Conservation (phyloP, 108 stramenopile species). For the Halocafeteria seosinensis region DNA sequence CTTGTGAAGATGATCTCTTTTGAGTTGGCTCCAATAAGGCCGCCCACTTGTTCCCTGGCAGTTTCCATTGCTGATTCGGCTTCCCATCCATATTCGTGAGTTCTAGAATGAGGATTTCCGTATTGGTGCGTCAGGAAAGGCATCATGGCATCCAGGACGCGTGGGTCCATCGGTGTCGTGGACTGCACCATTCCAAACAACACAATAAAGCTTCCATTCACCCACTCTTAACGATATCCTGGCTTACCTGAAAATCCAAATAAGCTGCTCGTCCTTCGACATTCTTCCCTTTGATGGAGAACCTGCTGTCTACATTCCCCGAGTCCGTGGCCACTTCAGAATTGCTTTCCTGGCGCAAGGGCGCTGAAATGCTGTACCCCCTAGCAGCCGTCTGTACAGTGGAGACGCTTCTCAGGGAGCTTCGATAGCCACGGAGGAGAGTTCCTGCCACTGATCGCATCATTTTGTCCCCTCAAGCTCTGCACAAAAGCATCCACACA, state of each 20-base stretch:
- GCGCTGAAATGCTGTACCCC: too few relatives aligned
- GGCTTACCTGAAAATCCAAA: neutral
- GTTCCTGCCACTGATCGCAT: too few relatives aligned
- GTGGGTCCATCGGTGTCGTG: constrained; percentile 93
- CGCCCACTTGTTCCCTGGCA: constrained; percentile 58
- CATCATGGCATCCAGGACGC: constrained; percentile 91
- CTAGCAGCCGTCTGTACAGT: too few relatives aligned
- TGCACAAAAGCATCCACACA: too few relatives aligned
- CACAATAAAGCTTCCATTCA: constrained; percentile 24
- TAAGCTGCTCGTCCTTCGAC: neutral
- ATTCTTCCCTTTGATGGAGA: constrained; percentile 8
- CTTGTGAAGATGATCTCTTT: constrained; percentile 95
- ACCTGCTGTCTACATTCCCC: too few relatives aligned
- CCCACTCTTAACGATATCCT: constrained; percentile 23
- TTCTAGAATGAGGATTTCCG: constrained; percentile 94
- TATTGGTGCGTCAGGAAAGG: constrained; percentile 60
- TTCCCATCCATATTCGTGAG: constrained; percentile 93
- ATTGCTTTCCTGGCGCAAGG: too few relatives aligned
- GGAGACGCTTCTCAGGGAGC: too few relatives aligned
- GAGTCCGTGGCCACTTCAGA: too few relatives aligned
- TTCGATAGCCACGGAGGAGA: too few relatives aligned
- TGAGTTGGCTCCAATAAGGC: constrained; percentile 61
- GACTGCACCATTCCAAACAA: constrained; percentile 71
- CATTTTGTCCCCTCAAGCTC: too few relatives aligned
- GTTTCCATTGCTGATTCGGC: constrained; percentile 67